Conservation (phyloP, 257 asterid genomes). For the Henckelia pumila region DNA sequence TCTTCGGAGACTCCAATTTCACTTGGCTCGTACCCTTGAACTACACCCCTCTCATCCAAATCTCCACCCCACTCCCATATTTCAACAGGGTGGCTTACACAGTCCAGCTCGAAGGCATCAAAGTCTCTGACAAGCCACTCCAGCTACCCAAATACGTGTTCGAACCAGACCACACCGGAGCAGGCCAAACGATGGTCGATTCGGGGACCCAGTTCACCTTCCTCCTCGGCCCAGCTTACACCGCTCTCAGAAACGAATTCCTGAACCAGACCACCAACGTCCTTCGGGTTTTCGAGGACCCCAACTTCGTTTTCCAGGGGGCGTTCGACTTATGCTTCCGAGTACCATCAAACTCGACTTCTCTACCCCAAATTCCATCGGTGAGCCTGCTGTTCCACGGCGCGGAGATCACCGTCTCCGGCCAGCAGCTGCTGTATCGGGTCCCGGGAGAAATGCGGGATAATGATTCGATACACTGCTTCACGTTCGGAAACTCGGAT, state of each 20-base stretch:
- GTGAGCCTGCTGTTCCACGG: constrained; percentile 71
- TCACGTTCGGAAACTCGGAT: constrained; percentile 85
- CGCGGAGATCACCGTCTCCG: constrained; percentile 55
- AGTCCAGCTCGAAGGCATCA: constrained; percentile 78
- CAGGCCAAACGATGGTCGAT: constrained; percentile 97
- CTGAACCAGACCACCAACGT: constrained; percentile 37
- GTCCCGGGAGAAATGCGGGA: constrained; percentile 60
- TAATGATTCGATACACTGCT: constrained; percentile 59
- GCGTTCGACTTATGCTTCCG: constrained; percentile 78
- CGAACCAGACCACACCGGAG: constrained; percentile 91
- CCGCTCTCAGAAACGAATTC: constrained; percentile 55
- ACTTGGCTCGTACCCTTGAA: constrained; percentile 60
- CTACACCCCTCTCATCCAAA: constrained; percentile 71
- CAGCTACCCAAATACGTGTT: constrained; percentile 61
- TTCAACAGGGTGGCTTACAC: constrained; percentile 84
- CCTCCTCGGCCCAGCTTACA: constrained; percentile 79
- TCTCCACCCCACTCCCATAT: constrained; percentile 75
- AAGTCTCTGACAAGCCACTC: constrained; percentile 46
- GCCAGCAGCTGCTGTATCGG: constrained; percentile 50
- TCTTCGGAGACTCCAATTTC: constrained; percentile 64
- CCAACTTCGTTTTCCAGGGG: constrained; percentile 73
- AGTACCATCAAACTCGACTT: constrained; percentile 35
- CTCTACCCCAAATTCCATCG: constrained; percentile 51
- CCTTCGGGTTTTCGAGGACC: constrained; percentile 65
- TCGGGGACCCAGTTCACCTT: constrained; percentile 95